Base-by-base conservation (phyloP, 371 early-diverging fungal genomes). In the Mucor circinelloides region DNA sequence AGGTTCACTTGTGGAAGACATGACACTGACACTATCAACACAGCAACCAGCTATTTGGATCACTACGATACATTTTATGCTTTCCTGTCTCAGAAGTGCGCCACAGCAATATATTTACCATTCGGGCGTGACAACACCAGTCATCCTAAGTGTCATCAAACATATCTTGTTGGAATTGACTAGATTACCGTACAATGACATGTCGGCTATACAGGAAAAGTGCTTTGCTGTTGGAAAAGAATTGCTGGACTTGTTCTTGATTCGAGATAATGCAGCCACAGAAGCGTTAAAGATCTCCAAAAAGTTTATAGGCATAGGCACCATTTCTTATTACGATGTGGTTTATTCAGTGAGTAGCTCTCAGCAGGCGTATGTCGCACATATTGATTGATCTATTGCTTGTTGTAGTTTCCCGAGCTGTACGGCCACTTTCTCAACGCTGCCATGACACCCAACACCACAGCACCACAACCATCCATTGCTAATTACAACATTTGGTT, bases 341-440 rank as follows among this genome's bases (percentile, higher is more conserved):
- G 72, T 83, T 8, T 72, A 77, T 55, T 83, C 83, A 36, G 80
- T 79, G 78, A 73, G 75, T 58, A 8, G 8, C 34, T 34, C 34
- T 34, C 1, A 34, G 7, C n/a, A n/a, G n/a, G n/a, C n/a, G n/a
- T n/a, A n/a, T n/a, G n/a, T n/a, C n/a, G n/a, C n/a, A n/a, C n/a
- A n/a, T n/a, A n/a, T n/a, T n/a, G n/a, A n/a, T n/a, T n/a, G n/a
- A n/a, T n/a, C n/a, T n/a, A n/a, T n/a, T n/a, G n/a, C n/a, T n/a
- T n/a, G n/a, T n/a, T 31, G 13, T 56, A 82, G 79, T 80, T 78
- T 48, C 83, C 83, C n/a, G 79, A 83, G 57, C 62, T 83, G 9
- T 83, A 83, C 61, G 80, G 77, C 0, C 83, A 83, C 63, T 83
- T 83, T 38, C 52, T 78, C n/a, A 78, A 70, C 67, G 66, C 73